These are phyloP conservation scores for Cylindrodendrum hubeiense DNA, from an alignment of 2,329 filamentous ascomycete species.

Conservation along the genomic window DNA sequence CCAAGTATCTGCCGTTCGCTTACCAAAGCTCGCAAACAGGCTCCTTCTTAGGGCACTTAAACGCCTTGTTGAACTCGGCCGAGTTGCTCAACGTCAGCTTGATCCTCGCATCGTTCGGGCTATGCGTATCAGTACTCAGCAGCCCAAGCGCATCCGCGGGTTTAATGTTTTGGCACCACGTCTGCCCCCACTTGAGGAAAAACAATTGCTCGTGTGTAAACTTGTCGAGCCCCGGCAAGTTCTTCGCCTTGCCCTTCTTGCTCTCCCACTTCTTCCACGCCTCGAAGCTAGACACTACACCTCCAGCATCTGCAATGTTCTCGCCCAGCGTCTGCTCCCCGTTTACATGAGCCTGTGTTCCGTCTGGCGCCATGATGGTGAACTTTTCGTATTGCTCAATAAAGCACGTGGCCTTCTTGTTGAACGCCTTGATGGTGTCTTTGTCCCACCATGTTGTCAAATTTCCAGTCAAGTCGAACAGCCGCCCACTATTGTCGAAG, in stretches of 20 bases:
- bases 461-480: conserved; percentile 74
- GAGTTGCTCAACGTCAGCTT: conserved; percentile 76
- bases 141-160: conserved; percentile 68
- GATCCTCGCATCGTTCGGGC: conserved; percentile 72
- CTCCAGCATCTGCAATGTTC: conserved; percentile 80
- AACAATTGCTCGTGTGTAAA: conserved; percentile 79
- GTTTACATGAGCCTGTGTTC: conserved; percentile 69
- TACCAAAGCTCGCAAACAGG: conserved; percentile 79
- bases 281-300: conserved; percentile 70
- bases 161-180: conserved; percentile 75
- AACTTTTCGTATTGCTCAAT: conserved; percentile 75
- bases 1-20: background rate
- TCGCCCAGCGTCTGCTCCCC: conserved; percentile 74
- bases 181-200: conserved; percentile 74
- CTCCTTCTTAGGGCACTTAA: conserved; percentile 73
- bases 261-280: conserved; percentile 73
- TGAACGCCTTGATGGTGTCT: conserved; percentile 68
- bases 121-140: conserved; percentile 75
- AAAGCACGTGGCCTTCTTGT: conserved; percentile 73
- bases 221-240: conserved; percentile 70
- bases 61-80: conserved; percentile 74
- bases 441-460: conserved; percentile 77
- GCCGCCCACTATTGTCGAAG: conserved; percentile 75
- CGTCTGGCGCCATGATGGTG: conserved; percentile 67
- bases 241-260: conserved; percentile 59